phyloP scores from a whole-genome alignment of 805 yeast genomes.

The Suhomyces pyralidae region DNA sequence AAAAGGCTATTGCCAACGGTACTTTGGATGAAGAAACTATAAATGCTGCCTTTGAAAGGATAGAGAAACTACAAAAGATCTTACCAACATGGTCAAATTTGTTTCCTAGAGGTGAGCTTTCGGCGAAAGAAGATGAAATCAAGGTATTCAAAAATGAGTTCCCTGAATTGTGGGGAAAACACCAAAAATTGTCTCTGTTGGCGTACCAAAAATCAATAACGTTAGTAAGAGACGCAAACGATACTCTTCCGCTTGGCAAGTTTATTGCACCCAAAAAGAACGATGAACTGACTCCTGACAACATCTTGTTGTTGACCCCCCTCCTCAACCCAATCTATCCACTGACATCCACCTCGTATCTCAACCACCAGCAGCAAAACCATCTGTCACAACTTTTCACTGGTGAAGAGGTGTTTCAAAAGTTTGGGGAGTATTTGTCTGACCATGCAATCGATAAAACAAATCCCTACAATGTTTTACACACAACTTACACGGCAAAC shows the following conservation, averaged over 20 bases:
- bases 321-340: constrained; percentile 35
- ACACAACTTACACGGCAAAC: constrained; percentile 57
- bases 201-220: constrained; percentile 55
- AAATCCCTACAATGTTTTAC: constrained; percentile 46
- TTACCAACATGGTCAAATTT: constrained; percentile 44
- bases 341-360: constrained; percentile 5
- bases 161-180: constrained; percentile 39
- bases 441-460: constrained; percentile 26
- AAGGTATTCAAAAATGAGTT: constrained; percentile 23
- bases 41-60: constrained; percentile 38
- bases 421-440: constrained; percentile 48
- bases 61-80: constrained; percentile 40
- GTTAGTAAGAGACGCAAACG: constrained; percentile 51
- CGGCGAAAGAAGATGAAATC: constrained; percentile 18
- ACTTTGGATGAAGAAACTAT: constrained; percentile 44
- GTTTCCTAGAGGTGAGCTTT: constrained; percentile 33
- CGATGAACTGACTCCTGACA: constrained; percentile 11
- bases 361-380: not conserved
- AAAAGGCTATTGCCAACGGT: constrained; percentile 38
- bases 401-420: constrained; percentile 53
- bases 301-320: constrained; percentile 36
- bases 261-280: constrained; percentile 25
- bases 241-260: constrained; percentile 47
- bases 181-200: constrained; percentile 39
- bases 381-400: constrained; percentile 21